phyloP scores from a whole-genome alignment of 1,284 basidiomycete species.

The Ganoderma lingzhi region DNA sequence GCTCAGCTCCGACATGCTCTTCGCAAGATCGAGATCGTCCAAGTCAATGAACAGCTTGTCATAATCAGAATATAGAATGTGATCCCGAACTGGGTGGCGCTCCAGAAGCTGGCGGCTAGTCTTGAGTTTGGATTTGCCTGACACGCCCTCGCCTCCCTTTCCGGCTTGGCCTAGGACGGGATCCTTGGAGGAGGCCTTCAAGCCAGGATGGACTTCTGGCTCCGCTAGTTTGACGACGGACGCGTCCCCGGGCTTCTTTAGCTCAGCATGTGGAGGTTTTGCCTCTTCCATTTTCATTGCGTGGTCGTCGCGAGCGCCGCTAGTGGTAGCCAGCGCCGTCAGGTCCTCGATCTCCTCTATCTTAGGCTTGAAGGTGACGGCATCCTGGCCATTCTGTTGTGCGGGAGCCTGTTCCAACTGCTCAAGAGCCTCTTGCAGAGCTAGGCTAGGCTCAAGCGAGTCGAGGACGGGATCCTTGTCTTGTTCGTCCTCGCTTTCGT shows the following conservation, averaged over 20 bases:
- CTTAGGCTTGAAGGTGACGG: slow-evolving; percentile 58
- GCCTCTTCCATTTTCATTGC: slow-evolving; percentile 48
- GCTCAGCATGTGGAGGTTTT: slow-evolving; percentile 14
- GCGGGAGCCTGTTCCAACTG: slow-evolving; percentile 34
- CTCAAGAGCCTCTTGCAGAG: slow-evolving; percentile 62
- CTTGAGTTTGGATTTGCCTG: slow-evolving; percentile 47
- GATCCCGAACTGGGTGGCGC: slow-evolving; percentile 61
- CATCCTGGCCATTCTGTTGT: slow-evolving; percentile 39
- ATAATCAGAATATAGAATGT: slow-evolving; percentile 63
- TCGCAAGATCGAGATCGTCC: slow-evolving; percentile 47
- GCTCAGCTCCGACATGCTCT: slow-evolving; percentile 48
- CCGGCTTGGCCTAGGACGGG: slow-evolving; percentile 52
- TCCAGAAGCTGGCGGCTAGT: slow-evolving; percentile 63
- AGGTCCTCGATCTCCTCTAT: slow-evolving; percentile 69
- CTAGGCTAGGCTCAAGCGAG: slow-evolving; percentile 56
- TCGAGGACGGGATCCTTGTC: slow-evolving; percentile 64
- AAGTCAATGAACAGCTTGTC: slow-evolving; percentile 68
- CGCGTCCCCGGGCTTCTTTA: slow-evolving; percentile 6
- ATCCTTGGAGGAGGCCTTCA: slow-evolving; percentile 47
- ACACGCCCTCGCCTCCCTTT: slow-evolving; percentile 35
- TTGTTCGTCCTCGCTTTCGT: slow-evolving; percentile 70
- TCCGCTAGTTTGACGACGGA: slow-evolving; percentile 14
- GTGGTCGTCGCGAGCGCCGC: slow-evolving; percentile 20
- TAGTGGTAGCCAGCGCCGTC: slow-evolving; percentile 48
- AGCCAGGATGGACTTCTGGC: slow-evolving; percentile 27